Percentiles rank a stretch among this genome's conserved stretches.
Evolutionary conservation across 1,284 basidiomycete species (phyloP).

Genomic region (Trametes sp.): DNA sequence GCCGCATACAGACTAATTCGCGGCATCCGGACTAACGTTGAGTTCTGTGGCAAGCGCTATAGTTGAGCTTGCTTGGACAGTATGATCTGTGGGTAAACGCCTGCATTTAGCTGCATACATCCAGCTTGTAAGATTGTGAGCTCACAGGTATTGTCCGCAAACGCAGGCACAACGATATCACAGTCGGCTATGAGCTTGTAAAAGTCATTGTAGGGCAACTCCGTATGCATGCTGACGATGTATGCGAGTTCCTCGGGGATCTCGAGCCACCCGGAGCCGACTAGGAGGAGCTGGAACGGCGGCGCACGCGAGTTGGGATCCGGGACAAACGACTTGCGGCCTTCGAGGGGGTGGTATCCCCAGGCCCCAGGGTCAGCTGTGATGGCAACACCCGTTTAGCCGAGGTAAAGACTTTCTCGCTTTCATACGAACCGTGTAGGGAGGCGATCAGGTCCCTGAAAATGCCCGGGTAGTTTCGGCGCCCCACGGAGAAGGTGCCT

Average conservation of each 20-base stretch:
- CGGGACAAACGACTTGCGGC: slow-evolving; percentile 38
- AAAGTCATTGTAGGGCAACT: slow-evolving; percentile 44
- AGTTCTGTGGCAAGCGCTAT: slow-evolving; percentile 47
- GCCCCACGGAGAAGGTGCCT: slow-evolving; percentile 42
- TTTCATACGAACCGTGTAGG: slow-evolving; percentile 33
- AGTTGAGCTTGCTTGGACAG: slow-evolving; percentile 48
- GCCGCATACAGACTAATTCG: too few species aligned
- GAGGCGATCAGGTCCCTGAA: slow-evolving; percentile 45
- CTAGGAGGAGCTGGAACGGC: slow-evolving; percentile 45
- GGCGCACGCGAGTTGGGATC: slow-evolving; percentile 35
- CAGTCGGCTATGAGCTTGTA: slow-evolving; percentile 45
- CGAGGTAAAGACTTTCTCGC: background rate
- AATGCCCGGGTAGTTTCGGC: slow-evolving; percentile 45
- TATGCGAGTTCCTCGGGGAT: slow-evolving; percentile 45
- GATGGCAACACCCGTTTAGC: background rate
- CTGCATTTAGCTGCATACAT: background rate
- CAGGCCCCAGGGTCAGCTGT: slow-evolving; percentile 45
- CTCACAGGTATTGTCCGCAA: slow-evolving; percentile 38
- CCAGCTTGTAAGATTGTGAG: background rate
- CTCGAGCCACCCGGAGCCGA: slow-evolving; percentile 45
- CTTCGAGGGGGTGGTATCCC: slow-evolving; percentile 45
- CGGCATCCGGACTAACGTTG: slow-evolving; percentile 34
- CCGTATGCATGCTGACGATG: slow-evolving; percentile 42
- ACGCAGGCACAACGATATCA: slow-evolving; percentile 49
- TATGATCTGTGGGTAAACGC: slow-evolving; percentile 34